phyloP scores from a whole-genome alignment of 257 asterid genomes.

The Gardenia jasminoides region DNA sequence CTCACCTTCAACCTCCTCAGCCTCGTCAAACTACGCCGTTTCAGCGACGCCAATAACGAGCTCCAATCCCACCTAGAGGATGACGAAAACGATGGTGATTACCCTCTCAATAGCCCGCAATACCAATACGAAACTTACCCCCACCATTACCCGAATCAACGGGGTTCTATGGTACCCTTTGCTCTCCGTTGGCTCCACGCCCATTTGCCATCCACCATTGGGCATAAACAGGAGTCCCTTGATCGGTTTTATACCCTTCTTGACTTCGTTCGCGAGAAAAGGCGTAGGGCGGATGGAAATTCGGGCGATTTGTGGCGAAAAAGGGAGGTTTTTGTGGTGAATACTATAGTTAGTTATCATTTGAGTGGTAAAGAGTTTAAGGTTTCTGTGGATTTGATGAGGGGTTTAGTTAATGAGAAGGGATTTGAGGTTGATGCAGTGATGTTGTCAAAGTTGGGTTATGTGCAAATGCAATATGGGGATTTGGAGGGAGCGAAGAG shows the following conservation, averaged over 20 bases:
- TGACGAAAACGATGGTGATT: slow-evolving; percentile 25
- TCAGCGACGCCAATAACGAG: slow-evolving; percentile 71
- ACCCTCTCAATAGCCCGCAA: slow-evolving; percentile 47
- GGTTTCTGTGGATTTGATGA: slow-evolving; percentile 62
- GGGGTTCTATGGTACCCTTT: slow-evolving; percentile 86
- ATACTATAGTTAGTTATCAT: slow-evolving; percentile 75
- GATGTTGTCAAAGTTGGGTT: slow-evolving; percentile 68
- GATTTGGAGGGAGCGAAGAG: slow-evolving; percentile 78
- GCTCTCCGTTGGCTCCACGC: slow-evolving; percentile 92
- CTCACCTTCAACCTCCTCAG: slow-evolving; percentile 85
- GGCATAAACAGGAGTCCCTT: slow-evolving; percentile 65
- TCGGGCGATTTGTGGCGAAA: slow-evolving; percentile 50
- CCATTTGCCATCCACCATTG: slow-evolving; percentile 68
- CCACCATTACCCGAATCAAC: slow-evolving; percentile 62
- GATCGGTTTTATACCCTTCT: slow-evolving; percentile 78
- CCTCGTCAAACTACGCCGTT: slow-evolving; percentile 84
- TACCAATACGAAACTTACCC: slow-evolving; percentile 62
- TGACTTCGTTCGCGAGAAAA: slow-evolving; percentile 51
- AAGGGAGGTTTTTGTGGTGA: slow-evolving; percentile 60
- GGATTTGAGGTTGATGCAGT: slow-evolving; percentile 45
- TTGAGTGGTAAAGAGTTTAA: slow-evolving; percentile 79
- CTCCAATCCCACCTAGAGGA: slow-evolving; percentile 55
- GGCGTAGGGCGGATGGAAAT: slow-evolving; percentile 12
- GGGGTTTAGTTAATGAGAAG: slow-evolving; percentile 38
- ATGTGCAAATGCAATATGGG: slow-evolving; percentile 92